Conservation (phyloP, 192 early-diverging fungal species). For the Backusella macrospora region DNA sequence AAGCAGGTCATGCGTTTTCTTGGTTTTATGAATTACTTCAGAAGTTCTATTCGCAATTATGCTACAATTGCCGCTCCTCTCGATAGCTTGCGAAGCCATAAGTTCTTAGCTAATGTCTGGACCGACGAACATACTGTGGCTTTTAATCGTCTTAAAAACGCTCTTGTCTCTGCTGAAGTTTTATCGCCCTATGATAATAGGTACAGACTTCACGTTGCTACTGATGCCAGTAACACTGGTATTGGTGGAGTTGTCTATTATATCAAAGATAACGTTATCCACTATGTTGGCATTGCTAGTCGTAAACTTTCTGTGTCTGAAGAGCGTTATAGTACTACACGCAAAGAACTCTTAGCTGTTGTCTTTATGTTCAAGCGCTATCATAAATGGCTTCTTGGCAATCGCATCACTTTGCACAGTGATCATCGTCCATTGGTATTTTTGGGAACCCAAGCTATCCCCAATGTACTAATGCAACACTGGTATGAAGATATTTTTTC, state of each 20-base stretch:
- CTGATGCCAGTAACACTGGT: conserved; percentile 41
- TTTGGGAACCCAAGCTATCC: too few relatives aligned
- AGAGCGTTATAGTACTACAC: conserved; percentile 32
- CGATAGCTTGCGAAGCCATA: not conserved
- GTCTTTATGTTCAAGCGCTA: conserved; percentile 11
- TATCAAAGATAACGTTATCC: not conserved
- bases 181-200: not conserved
- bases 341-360: conserved; percentile 27
- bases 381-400: conserved; percentile 36
- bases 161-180: too few relatives aligned
- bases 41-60: conserved; percentile 29
- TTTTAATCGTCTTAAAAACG: too few relatives aligned
- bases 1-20: conserved; percentile 24
- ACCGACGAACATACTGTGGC: not conserved
- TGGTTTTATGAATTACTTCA: conserved; percentile 34
- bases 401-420: too few relatives aligned
- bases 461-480: too few relatives aligned
- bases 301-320: conserved; percentile 22
- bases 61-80: conserved; percentile 30
- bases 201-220: conserved; percentile 32
- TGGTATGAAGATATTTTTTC: too few relatives aligned
- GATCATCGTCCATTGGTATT: too few relatives aligned
- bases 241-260: conserved; percentile 40
- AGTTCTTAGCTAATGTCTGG: too few relatives aligned
- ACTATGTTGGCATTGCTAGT: not conserved